Evolutionary conservation across 2,329 filamentous ascomycete genomes (phyloP), one percentile per base, ranked within the genome.

Genomic region (Penicillium palitans): DNA sequence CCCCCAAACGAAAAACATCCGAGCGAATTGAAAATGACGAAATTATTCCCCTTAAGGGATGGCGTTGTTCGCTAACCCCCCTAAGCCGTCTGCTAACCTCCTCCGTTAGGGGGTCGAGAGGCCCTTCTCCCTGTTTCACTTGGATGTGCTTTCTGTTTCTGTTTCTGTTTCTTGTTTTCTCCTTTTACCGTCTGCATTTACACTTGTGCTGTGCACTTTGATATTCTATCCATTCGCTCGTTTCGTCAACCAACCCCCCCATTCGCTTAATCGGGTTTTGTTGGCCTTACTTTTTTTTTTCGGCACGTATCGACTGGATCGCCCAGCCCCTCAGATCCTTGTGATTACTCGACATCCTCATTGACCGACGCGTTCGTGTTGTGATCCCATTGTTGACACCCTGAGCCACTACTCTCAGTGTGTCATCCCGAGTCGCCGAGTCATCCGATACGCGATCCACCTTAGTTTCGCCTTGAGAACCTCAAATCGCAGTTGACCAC

Each of bases 141-240:
- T 44, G 24, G 35, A 40, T 40, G 37, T 40, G 37, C 15, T 35
- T 35, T 35, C 33, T 31, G 48, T 51, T 42, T 56, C 27, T 39
- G 15, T 47, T 24, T 48, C 31, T 37, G 31, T 50, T 24, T 33
- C 31, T 33, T 13, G 12, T 35, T 35, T 41, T 52, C 31, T 44
- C 49, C 35, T 31, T 49, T 31, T 29, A n/a, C 25, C 10, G 3
- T 48, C 41, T 45, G 31, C 3, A 17, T 19, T 41, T 50, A 53
- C 55, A 13, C 24, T 35, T 41, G 65, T 67, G 65, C 65, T 67
- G 65, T 62, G 65, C 65, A 67, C 65, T 64, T 57, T 50, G 45
- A 50, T 42, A 58, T 46, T 42, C 45, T 46, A 48, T 37, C 41
- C 40, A 17, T 46, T 51, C 51, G 19, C 51, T 55, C 50, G 9